A percentile compares a stretch with the other conserved stretches of the same genome.
Conservation (phyloP, 768 basidiomycete species). For the Amanita rimosa region DNA sequence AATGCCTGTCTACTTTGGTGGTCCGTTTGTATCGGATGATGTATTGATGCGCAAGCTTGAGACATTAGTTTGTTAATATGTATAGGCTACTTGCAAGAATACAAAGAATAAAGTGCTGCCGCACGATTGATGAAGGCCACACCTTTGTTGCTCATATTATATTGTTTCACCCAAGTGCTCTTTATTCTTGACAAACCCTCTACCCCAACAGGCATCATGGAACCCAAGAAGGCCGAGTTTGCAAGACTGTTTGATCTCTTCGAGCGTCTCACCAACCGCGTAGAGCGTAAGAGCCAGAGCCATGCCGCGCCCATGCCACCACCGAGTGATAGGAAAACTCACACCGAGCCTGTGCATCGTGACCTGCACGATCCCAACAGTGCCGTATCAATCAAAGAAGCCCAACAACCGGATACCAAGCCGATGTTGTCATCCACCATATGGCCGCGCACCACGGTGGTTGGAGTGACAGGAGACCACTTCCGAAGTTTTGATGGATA, state of each 20-base stretch:
- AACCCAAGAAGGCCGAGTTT: slow-evolving; percentile 34
- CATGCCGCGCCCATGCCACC: slow-evolving; percentile 13
- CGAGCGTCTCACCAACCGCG: slow-evolving; percentile 36
- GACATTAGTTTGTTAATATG: too few species aligned
- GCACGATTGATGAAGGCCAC: too few species aligned
- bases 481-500: slow-evolving; percentile 9
- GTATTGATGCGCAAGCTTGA: too few species aligned
- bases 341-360: slow-evolving; percentile 25
- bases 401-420: not conserved
- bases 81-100: too few species aligned
- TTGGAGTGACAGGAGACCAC: not conserved
- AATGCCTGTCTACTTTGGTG: too few species aligned
- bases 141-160: not conserved
- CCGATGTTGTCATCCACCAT: not conserved
- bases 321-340: not conserved
- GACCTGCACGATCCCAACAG: slow-evolving; percentile 23
- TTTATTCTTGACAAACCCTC: not conserved
- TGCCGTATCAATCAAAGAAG: slow-evolving; percentile 11
- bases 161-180: not conserved
- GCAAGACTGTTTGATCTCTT: slow-evolving; percentile 45
- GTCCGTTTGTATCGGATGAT: too few species aligned
- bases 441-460: not conserved
- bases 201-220: not conserved
- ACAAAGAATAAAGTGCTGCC: too few species aligned
- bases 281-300: slow-evolving; percentile 21